Evolutionary conservation across 2,329 filamentous ascomycete genomes (phyloP).

Genomic region (Periglandula ipomoeae): DNA sequence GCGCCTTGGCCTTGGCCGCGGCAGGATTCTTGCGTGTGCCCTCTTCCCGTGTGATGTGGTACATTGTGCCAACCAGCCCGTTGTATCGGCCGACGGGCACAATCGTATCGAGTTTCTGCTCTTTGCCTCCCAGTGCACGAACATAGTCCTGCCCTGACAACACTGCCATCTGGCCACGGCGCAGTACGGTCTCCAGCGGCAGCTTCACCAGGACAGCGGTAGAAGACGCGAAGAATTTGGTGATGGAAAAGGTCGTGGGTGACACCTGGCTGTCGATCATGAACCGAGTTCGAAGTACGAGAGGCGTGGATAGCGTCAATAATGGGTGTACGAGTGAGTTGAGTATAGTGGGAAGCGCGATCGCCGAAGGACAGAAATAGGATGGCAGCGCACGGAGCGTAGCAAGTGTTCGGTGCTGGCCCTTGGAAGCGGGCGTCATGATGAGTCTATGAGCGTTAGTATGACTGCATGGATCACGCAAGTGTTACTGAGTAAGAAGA

Average conservation of each 20-base stretch:
- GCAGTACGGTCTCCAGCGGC: constrained; percentile 83
- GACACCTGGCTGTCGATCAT: constrained; percentile 74
- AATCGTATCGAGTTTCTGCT: constrained; percentile 55
- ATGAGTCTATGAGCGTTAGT: constrained; percentile 54
- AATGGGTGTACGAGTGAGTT: constrained; percentile 79
- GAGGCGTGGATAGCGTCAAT: constrained; percentile 71
- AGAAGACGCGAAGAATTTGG: constrained; percentile 72
- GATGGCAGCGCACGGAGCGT: constrained; percentile 72
- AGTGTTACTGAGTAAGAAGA: background rate
- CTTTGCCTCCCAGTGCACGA: constrained; percentile 35
- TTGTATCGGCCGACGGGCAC: constrained; percentile 72
- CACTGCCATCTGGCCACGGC: constrained; percentile 75
- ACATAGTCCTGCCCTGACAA: constrained; percentile 46
- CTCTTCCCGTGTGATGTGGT: constrained; percentile 76
- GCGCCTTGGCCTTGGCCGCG: constrained; percentile 23
- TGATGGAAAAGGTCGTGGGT: constrained; percentile 71
- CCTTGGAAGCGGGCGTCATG: constrained; percentile 67
- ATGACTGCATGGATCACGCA: background rate
- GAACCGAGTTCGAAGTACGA: constrained; percentile 78
- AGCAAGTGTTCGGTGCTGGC: constrained; percentile 68
- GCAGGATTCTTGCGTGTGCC: constrained; percentile 45
- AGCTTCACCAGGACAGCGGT: constrained; percentile 78
- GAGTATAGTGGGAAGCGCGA: constrained; percentile 77
- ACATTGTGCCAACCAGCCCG: constrained; percentile 88
- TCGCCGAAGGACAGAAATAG: constrained; percentile 58